Evolutionary conservation across 1,284 basidiomycete species (phyloP), one percentile per base, ranked within the genome.

Genomic region (Ustilago esculenta): DNA sequence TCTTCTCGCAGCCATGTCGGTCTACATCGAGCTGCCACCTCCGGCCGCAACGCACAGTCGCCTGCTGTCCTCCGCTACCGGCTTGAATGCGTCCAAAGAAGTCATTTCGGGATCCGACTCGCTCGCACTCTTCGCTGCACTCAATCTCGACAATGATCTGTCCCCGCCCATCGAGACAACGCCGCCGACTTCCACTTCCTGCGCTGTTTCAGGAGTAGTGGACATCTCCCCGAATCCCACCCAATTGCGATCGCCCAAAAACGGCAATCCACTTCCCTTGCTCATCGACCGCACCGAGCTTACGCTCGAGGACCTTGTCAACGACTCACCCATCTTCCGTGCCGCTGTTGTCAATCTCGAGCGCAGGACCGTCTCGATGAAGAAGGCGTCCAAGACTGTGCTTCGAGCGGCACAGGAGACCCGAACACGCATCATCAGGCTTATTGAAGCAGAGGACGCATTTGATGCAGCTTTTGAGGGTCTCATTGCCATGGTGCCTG

Each of bases 341-440:
- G 76, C 76, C 10, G 72, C 76, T 9, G 25, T 77, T 5, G 47
- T 41, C 45, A 76, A 76, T 42, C 65, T 77, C 21, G 69, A 75
- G 40, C 58, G 65, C 15, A 23, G 72, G 18, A 76, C 76, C 4
- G 58, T 55, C 1, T 48, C 42, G 12, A 50, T 76, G 35, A 75
- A 76, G 32, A 63, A 53, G 60, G 25, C 44, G 3, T 45, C 55
- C 25, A 76, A 76, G 43, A 37, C 52, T 5, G 52, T 64, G 11
- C 56, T 71, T 32, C 69, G 55, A 20, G 61, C 70, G 7, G 55
- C 61, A 0, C 34, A 47, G 7, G 72, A 76, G 30, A 48, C 65
- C 0, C 47, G 53, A 6, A n/a, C 41, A 20, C 55, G 57, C 11
- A 33, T 60, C 2, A 25, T 49, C n/a, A 54, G 52, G 40, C 60